phyloP scores from a whole-genome alignment of 306 rosid species.

The Abrus precatorius region DNA sequence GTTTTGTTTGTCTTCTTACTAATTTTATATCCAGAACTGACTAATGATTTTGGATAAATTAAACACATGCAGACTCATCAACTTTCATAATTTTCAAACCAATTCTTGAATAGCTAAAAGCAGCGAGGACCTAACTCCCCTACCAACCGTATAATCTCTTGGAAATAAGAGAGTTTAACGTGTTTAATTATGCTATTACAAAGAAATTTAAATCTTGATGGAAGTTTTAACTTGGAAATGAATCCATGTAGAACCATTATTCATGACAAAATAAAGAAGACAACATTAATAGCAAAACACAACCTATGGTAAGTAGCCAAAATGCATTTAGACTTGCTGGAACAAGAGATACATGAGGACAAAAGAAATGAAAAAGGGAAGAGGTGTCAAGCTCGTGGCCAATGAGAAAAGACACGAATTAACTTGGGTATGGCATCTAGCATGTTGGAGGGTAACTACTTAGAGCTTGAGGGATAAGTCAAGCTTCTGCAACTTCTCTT shows the following conservation, averaged over 20 bases:
- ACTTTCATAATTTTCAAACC: slow-evolving; percentile 18
- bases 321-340: slow-evolving; percentile 59
- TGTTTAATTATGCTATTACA: slow-evolving; percentile 18
- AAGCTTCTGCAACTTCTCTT: slow-evolving; percentile 78
- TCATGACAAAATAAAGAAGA: slow-evolving; percentile 44
- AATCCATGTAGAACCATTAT: slow-evolving; percentile 39
- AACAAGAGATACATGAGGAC: slow-evolving; percentile 48
- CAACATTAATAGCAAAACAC: slow-evolving; percentile 35
- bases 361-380: slow-evolving; percentile 23
- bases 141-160: background rate
- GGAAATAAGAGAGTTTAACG: slow-evolving; percentile 11
- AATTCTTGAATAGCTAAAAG: slow-evolving; percentile 32
- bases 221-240: slow-evolving; percentile 32
- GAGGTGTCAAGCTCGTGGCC: slow-evolving; percentile 36
- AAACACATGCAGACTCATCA: slow-evolving; percentile 35
- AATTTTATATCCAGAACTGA: background rate
- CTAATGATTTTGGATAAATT: slow-evolving; percentile 29
- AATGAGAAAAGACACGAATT: slow-evolving; percentile 43
- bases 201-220: slow-evolving; percentile 21
- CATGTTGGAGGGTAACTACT: slow-evolving; percentile 25
- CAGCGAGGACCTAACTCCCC: slow-evolving; percentile 11
- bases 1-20: slow-evolving; percentile 2
- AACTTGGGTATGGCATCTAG: slow-evolving; percentile 11
- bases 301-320: slow-evolving; percentile 45
- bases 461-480: slow-evolving; percentile 97